Percentiles rank a stretch among this genome's conserved stretches.
Conservation (phyloP, 345 rosid genomes). For the Fremontodendron californicum region DNA sequence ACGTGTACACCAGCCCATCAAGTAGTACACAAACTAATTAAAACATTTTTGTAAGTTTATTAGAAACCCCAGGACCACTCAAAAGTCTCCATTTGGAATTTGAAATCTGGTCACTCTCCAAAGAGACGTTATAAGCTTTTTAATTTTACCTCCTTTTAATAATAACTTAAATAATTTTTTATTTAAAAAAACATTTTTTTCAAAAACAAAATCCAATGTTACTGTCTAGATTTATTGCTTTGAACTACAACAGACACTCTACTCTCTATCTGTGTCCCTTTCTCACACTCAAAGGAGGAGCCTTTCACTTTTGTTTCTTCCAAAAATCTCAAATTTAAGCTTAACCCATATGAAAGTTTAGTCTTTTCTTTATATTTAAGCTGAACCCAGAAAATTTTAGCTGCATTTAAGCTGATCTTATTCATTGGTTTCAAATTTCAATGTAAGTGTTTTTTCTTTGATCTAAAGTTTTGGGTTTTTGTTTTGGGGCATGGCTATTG, state of each 20-base stretch:
- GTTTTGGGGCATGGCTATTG: not conserved
- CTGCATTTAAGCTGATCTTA: constrained; percentile 13
- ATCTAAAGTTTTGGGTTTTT: constrained; percentile 8
- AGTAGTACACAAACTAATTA: not conserved
- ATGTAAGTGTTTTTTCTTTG: constrained; percentile 26
- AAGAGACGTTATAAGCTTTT: constrained; percentile 60
- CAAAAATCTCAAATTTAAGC: not conserved
- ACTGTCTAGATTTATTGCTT: constrained; percentile 37
- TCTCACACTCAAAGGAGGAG: constrained; percentile 14
- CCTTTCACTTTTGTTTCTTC: constrained; percentile 11
- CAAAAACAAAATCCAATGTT: constrained; percentile 13
- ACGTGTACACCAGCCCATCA: constrained; percentile 7
- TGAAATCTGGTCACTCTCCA: constrained; percentile 50
- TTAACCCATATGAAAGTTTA: not conserved
- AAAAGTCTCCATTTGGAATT: constrained; percentile 40
- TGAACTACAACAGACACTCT: constrained; percentile 21
- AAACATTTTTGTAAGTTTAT: not conserved
- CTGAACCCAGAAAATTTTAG: not conserved
- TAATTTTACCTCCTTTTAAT: constrained; percentile 5
- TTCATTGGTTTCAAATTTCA: constrained; percentile 9
- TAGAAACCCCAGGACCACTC: constrained; percentile 6
- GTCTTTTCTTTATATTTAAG: not conserved
- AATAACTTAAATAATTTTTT: not conserved
- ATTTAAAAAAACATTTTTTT: constrained; percentile 1
- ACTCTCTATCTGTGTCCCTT: constrained; percentile 9